A percentile compares a stretch with the other conserved stretches of the same genome.
Conservation (phyloP, 2,329 filamentous ascomycete species). For the Aquanectria penicillioides region DNA sequence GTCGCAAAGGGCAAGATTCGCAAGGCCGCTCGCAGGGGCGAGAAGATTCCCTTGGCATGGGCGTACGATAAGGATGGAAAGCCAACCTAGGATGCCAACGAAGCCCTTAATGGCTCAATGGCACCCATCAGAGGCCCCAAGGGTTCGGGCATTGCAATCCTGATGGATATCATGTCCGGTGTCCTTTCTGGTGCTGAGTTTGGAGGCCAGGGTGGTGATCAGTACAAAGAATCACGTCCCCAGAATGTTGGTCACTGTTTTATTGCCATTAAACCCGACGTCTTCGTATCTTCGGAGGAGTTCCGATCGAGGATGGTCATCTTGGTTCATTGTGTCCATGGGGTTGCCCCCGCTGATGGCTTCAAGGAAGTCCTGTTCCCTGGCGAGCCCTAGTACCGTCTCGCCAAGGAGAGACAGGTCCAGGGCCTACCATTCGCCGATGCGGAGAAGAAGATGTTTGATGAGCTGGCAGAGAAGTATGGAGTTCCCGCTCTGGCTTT, state of each 20-base stretch:
- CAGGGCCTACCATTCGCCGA: constrained; percentile 18
- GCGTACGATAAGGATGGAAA: constrained; percentile 21
- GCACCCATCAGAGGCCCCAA: constrained; percentile 24
- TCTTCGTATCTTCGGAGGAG: constrained; percentile 20
- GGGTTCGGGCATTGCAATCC: constrained; percentile 21
- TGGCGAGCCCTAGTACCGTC: constrained; percentile 19
- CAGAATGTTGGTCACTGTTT: constrained; percentile 26
- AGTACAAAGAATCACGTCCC: constrained; percentile 22
- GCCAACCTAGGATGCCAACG: constrained; percentile 20
- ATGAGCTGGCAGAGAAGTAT: constrained; percentile 18
- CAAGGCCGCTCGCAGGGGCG: constrained; percentile 16
- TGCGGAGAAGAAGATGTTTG: constrained; percentile 25
- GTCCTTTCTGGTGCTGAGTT: constrained; percentile 24
- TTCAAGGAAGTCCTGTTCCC: constrained; percentile 24
- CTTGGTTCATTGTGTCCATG: constrained; percentile 21
- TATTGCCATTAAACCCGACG: constrained; percentile 24
- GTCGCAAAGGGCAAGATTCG: constrained; percentile 25
- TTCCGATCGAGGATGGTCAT: constrained; percentile 23
- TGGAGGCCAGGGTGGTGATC: constrained; percentile 21
- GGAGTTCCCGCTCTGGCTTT: constrained; percentile 2
- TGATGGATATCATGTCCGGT: constrained; percentile 27
- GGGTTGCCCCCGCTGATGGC: constrained; percentile 17
- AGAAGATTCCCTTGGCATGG: constrained; percentile 22
- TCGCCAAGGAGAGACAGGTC: constrained; percentile 6
- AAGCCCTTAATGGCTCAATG: constrained; percentile 18